phyloP scores from a whole-genome alignment of 108 stramenopile genomes.

The Cyclotella distinguenda region DNA sequence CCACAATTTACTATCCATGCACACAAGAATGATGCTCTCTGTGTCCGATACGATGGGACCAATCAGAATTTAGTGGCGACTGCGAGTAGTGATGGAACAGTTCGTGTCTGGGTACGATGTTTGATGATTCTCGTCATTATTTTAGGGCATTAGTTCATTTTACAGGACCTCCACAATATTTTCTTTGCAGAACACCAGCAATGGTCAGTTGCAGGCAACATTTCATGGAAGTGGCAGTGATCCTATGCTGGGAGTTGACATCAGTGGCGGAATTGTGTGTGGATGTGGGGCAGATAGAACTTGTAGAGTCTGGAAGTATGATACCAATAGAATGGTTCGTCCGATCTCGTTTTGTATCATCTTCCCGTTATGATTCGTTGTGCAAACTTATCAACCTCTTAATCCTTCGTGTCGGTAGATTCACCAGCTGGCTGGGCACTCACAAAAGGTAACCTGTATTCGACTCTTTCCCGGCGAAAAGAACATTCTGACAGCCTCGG shows the following conservation, averaged over 20 bases:
- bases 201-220: conserved; percentile 59
- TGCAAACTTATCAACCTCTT: not conserved
- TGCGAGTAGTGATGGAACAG: conserved; percentile 65
- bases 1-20: conserved; percentile 61
- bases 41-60: conserved; percentile 66
- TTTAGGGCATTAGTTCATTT: too few relatives aligned
- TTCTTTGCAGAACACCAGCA: too few relatives aligned
- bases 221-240: conserved; percentile 61
- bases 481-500: conserved; percentile 73
- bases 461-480: conserved; percentile 61
- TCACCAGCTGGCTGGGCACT: conserved; percentile 85
- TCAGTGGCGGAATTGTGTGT: conserved; percentile 61
- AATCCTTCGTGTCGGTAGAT: conserved; percentile 32
- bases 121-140: too few relatives aligned
- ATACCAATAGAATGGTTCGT: conserved; percentile 73
- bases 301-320: conserved; percentile 79
- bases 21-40: conserved; percentile 63
- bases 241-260: conserved; percentile 69
- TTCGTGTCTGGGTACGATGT: conserved; percentile 81
- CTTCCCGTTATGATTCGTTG: not conserved
- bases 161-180: too few relatives aligned
- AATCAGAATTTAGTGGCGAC: conserved; percentile 68
- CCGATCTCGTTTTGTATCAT: not conserved
- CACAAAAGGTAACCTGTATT: conserved; percentile 77
- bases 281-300: conserved; percentile 82